These are phyloP conservation scores for Allium sativum DNA, from an alignment of 106 monocot genomes.

Conservation along the genomic window DNA sequence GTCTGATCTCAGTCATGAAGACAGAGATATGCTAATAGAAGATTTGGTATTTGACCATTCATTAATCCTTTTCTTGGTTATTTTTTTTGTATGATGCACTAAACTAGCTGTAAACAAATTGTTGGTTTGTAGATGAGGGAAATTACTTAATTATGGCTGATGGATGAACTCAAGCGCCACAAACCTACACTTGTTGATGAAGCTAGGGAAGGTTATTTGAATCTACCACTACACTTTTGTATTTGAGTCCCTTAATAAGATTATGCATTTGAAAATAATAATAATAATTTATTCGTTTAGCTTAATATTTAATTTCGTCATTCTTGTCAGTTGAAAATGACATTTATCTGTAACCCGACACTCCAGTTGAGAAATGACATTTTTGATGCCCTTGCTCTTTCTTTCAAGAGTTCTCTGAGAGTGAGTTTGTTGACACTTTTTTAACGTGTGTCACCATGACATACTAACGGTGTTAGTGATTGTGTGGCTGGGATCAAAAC, in stretches of 20 bases:
- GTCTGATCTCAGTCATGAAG: slow-evolving; percentile 78
- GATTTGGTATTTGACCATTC: slow-evolving; percentile 50
- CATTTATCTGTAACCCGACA: too few species aligned
- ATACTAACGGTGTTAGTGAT: too few species aligned
- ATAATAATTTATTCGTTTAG: too few species aligned
- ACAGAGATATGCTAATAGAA: slow-evolving; percentile 80
- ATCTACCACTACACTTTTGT: background rate
- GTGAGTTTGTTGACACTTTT: too few species aligned
- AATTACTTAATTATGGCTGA: slow-evolving; percentile 87
- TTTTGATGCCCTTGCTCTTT: too few species aligned
- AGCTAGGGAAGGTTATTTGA: slow-evolving; percentile 68
- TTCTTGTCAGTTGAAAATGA: too few species aligned
- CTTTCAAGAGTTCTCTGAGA: too few species aligned
- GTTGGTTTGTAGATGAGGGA: slow-evolving; percentile 50
- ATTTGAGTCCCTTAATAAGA: too few species aligned
- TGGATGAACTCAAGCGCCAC: slow-evolving; percentile 86
- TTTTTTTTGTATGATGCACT: background rate
- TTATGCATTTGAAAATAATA: too few species aligned
- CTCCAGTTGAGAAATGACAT: too few species aligned
- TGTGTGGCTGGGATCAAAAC: too few species aligned
- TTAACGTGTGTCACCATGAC: too few species aligned
- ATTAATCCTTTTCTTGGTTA: background rate
- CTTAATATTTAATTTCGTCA: background rate
- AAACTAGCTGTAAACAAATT: slow-evolving; percentile 3
- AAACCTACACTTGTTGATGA: slow-evolving; percentile 97